Conservation (phyloP, 1,284 basidiomycete species). For the Bondarzewia mesenterica region DNA sequence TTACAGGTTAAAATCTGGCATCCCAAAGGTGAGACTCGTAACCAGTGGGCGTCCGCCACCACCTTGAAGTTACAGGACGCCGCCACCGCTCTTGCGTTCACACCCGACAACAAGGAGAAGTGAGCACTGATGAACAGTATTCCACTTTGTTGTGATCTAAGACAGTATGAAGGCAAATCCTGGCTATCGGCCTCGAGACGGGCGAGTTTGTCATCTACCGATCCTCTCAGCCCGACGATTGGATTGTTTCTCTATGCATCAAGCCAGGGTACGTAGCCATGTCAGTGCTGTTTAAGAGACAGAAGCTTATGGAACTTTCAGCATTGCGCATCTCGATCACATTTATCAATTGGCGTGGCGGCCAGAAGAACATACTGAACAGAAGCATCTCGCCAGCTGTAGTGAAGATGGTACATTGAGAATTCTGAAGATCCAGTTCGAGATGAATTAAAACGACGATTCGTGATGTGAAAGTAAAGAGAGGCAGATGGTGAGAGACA, state of each 20-base stretch:
- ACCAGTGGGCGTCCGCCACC: slow-evolving; percentile 42
- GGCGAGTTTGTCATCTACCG: slow-evolving; percentile 57
- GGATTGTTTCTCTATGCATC: slow-evolving; percentile 40
- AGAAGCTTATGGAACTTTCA: slow-evolving; percentile 20
- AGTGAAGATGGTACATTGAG: slow-evolving; percentile 79
- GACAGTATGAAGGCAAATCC: slow-evolving; percentile 34
- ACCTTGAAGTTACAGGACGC: slow-evolving; percentile 57
- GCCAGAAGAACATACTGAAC: slow-evolving; percentile 21
- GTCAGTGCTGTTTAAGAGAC: neutral
- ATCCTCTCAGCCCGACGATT: slow-evolving; percentile 31
- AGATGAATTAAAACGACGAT: slow-evolving; percentile 11
- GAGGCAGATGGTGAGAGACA: slow-evolving; percentile 13
- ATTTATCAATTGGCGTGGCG: slow-evolving; percentile 67
- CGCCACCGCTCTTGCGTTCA: slow-evolving; percentile 67
- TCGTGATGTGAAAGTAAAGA: slow-evolving; percentile 32
- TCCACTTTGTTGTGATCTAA: neutral
- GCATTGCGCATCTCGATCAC: slow-evolving; percentile 59
- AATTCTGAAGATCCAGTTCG: slow-evolving; percentile 43
- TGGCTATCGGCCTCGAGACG: slow-evolving; percentile 68
- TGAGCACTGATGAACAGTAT: slow-evolving; percentile 18
- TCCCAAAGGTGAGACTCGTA: slow-evolving; percentile 18
- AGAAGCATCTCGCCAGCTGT: slow-evolving; percentile 40
- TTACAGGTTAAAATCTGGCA: slow-evolving; percentile 70
- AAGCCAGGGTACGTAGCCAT: slow-evolving; percentile 34
- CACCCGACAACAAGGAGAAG: slow-evolving; percentile 33